Evolutionary conservation across 345 rosid species (phyloP).

Genomic region (Hibiscus trionum): DNA sequence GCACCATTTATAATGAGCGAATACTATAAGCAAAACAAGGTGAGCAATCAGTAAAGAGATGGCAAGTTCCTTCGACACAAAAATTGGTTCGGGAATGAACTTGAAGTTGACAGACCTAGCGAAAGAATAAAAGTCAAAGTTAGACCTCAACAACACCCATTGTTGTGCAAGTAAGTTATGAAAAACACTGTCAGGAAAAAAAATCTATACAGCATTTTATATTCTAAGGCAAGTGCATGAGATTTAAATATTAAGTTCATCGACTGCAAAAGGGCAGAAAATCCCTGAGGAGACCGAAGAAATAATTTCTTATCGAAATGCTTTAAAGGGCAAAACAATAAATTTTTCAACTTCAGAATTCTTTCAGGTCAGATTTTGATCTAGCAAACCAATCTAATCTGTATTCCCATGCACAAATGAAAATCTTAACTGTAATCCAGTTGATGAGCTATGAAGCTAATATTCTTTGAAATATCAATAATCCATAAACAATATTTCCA

Average conservation of each 20-base stretch:
- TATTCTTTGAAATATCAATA: neutral
- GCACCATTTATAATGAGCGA: slow-evolving; percentile 93
- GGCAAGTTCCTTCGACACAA: slow-evolving; percentile 86
- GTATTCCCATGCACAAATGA: neutral
- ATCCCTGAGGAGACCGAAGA: neutral
- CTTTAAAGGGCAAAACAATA: neutral
- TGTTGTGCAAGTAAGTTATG: neutral
- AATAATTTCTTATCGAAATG: neutral
- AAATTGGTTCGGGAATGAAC: slow-evolving; percentile 75
- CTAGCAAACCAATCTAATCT: neutral
- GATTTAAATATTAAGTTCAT: neutral
- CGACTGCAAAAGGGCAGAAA: neutral
- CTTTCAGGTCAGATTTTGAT: neutral
- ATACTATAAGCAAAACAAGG: slow-evolving; percentile 49
- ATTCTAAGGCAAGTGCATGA: neutral
- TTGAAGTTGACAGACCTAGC: slow-evolving; percentile 97
- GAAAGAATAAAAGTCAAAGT: slow-evolving; percentile 13
- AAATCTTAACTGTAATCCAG: neutral
- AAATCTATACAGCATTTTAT: neutral
- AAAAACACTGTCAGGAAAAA: neutral
- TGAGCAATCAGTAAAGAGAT: slow-evolving; percentile 62
- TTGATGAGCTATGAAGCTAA: neutral
- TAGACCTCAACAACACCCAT: neutral
- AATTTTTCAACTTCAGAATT: neutral
- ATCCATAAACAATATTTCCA: neutral